Conservation (phyloP, 2,329 filamentous ascomycete species). For the Penicillium glabrum region DNA sequence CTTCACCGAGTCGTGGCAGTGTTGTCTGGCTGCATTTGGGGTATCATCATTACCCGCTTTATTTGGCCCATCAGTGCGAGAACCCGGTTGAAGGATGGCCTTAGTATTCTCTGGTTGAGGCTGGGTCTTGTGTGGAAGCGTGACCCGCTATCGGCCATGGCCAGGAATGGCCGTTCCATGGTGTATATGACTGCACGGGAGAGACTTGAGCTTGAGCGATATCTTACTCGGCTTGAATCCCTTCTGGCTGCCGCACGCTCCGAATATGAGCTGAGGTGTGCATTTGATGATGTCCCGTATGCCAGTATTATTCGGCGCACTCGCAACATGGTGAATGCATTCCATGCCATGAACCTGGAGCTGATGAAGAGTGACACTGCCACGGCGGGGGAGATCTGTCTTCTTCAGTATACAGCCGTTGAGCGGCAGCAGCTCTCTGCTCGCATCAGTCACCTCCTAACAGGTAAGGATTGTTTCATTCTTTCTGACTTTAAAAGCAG, state of each 20-base stretch:
- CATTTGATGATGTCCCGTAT: slow-evolving; percentile 76
- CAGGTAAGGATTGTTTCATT: slow-evolving; percentile 41
- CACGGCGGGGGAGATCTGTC: slow-evolving; percentile 75
- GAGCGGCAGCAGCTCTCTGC: slow-evolving; percentile 81
- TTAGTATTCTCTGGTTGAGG: slow-evolving; percentile 88
- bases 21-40: slow-evolving; percentile 63
- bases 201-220: slow-evolving; percentile 82
- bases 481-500: background rate
- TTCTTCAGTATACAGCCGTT: slow-evolving; percentile 74
- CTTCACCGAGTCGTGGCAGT: slow-evolving; percentile 69
- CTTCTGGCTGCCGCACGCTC: slow-evolving; percentile 71
- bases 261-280: slow-evolving; percentile 85
- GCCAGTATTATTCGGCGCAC: slow-evolving; percentile 75
- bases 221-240: slow-evolving; percentile 69
- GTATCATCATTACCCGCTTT: slow-evolving; percentile 80
- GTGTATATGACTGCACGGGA: slow-evolving; percentile 87
- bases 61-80: slow-evolving; percentile 94
- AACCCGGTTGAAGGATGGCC: slow-evolving; percentile 81
- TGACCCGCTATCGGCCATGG: slow-evolving; percentile 76
- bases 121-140: slow-evolving; percentile 97
- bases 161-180: slow-evolving; percentile 55
- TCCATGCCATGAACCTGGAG: slow-evolving; percentile 94
- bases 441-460: slow-evolving; percentile 83
- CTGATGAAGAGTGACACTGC: slow-evolving; percentile 76
- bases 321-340: slow-evolving; percentile 82